Conservation (phyloP, 306 rosid genomes). For the Dalbergia oliveri region DNA sequence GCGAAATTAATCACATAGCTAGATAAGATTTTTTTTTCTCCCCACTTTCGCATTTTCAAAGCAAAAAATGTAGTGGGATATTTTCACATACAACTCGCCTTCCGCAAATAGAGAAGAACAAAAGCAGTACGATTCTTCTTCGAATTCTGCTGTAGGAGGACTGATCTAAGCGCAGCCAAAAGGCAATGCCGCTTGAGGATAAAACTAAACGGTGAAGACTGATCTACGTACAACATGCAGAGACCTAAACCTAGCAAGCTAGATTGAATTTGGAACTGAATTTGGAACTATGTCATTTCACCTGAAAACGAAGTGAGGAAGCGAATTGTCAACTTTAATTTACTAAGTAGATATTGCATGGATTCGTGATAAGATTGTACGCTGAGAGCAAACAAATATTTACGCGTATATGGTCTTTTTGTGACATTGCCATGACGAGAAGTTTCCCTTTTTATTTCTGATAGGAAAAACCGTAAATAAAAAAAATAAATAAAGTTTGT, state of each 20-base stretch:
- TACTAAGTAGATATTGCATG: background rate
- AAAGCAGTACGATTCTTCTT: conserved; percentile 43
- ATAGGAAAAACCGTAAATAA: too few species aligned
- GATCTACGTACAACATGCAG: background rate
- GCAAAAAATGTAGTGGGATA: background rate
- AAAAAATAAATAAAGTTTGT: too few species aligned
- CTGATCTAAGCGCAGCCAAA: conserved; percentile 6
- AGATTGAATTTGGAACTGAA: too few species aligned
- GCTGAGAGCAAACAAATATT: background rate
- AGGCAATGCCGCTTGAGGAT: conserved; percentile 1
- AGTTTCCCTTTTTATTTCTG: background rate
- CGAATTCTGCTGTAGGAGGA: conserved; percentile 10
- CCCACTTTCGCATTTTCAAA: background rate
- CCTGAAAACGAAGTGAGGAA: conserved; percentile 18
- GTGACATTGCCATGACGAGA: background rate
- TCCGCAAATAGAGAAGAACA: conserved; percentile 35
- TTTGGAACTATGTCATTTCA: background rate
- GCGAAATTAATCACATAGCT: too few species aligned
- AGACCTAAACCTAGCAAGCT: background rate
- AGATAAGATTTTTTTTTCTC: background rate
- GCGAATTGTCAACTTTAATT: background rate
- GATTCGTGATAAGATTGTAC: conserved; percentile 11
- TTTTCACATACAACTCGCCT: conserved; percentile 10
- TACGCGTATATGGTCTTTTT: background rate
- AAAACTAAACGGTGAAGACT: background rate